Base-by-base conservation (phyloP, 23 red algal genomes). In the Cyanidiococcus yangmingshanensis region DNA sequence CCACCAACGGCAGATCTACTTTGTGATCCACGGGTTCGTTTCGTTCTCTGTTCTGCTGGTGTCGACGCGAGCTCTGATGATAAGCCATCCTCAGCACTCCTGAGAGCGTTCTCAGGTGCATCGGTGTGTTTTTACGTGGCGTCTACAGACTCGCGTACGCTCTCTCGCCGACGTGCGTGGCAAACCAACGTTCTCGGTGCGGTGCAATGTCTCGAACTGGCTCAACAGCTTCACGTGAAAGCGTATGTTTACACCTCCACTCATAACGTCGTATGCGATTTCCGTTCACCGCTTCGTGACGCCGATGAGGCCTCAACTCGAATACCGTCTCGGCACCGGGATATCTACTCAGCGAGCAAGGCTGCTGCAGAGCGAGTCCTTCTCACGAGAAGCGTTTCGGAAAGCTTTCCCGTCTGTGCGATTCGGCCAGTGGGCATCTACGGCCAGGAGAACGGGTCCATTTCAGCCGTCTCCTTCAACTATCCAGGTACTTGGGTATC, bases 311-410 rank as follows among this genome's bases (percentile, higher is more conserved):
- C 12, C 63, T 27, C 63, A 7, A 35, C 12, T 29, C 63, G n/a
- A 12, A 71, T 71, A 27, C 63, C 63, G 12, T 35, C 63, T 3
- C 63, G 63, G 7, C 63, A 71, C 63, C 27, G 63, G 16, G 63
- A 71, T 29, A 29, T 71, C n/a, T 71, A 71, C 63, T 71, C 63
- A 29, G 63, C 63, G 7, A 71, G n/a, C 63, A 71, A 71, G 27
- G 63, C 63, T 2, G 63, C 21, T 7, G 63, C 63, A 32, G 63
- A 71, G 27, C 63, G 27, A 7, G 16, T 25, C 63, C 15, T 71
- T 27, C 63, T 71, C n/a, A 29, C 63, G 12, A 71, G 63, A 25
- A 29, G 32, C 63, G 32, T 29, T 17, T 12, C 63, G 16, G 63
- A 29, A 12, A 7, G 21, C 12, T 7, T 71, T 7, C 63, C 16